phyloP scores from a whole-genome alignment of 441 rosid species.

The Hypseocharis bilobata region DNA sequence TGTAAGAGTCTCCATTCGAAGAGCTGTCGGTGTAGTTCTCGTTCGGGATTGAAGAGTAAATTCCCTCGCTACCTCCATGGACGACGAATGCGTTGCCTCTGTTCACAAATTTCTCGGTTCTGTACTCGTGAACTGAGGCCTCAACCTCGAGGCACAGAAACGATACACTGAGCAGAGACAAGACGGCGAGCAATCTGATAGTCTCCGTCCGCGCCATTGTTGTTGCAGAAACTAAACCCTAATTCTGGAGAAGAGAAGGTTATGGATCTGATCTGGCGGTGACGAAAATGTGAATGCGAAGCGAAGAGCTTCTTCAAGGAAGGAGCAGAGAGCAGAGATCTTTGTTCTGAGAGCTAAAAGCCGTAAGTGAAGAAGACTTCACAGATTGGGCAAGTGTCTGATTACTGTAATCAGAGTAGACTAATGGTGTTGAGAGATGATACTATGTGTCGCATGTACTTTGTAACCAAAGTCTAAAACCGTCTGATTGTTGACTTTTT shows the following conservation, averaged over 20 bases:
- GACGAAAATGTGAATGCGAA: not conserved
- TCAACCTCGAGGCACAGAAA: slow-evolving; percentile 23
- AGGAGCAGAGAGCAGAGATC: slow-evolving; percentile 13
- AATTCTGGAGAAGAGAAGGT: not conserved
- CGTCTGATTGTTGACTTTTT: not conserved
- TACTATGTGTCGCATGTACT: not conserved
- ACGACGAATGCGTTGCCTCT: slow-evolving; percentile 86
- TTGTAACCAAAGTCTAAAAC: not conserved
- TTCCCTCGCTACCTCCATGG: slow-evolving; percentile 89
- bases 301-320: not conserved
- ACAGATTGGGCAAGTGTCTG: too few species aligned
- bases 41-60: slow-evolving; percentile 53
- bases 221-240: slow-evolving; percentile 16
- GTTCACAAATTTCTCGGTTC: slow-evolving; percentile 49
- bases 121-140: slow-evolving; percentile 81
- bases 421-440: not conserved
- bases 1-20: slow-evolving; percentile 52
- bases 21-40: slow-evolving; percentile 25
- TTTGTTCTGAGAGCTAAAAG: too few species aligned
- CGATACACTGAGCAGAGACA: slow-evolving; percentile 25
- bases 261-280: not conserved
- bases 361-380: too few species aligned
- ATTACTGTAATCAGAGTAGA: too few species aligned
- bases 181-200: slow-evolving; percentile 13
- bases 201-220: not conserved